These are phyloP conservation scores for Boletus tomentosulus DNA, from an alignment of 768 basidiomycete species.

Conservation along the genomic window DNA sequence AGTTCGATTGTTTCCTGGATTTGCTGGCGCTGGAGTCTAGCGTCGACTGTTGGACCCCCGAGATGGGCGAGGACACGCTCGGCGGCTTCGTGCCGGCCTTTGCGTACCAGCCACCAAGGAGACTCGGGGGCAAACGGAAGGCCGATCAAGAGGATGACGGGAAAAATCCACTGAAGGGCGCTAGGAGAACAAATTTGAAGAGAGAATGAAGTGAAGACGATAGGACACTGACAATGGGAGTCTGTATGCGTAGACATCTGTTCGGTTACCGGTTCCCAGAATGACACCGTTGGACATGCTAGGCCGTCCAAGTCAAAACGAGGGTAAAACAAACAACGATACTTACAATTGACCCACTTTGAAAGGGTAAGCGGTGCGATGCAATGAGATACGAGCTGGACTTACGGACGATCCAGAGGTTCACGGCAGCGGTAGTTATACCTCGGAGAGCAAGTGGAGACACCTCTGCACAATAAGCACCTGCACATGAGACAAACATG, in stretches of 20 bases:
- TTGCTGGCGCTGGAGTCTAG: no score
- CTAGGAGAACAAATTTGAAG: neutral
- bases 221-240: slow-evolving; percentile 25
- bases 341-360: slow-evolving; percentile 24
- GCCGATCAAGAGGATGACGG: slow-evolving; percentile 28
- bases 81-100: slow-evolving; percentile 24
- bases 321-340: neutral
- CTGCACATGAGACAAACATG: slow-evolving; percentile 22
- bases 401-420: slow-evolving; percentile 23
- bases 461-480: slow-evolving; percentile 26
- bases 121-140: slow-evolving; percentile 30
- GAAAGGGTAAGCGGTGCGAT: no score
- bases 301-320: neutral
- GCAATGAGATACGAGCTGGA: neutral
- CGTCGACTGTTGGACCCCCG: no score
- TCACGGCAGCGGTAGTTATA: no score
- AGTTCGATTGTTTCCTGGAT: slow-evolving; percentile 27
- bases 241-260: slow-evolving; percentile 22
- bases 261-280: slow-evolving; percentile 19
- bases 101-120: slow-evolving; percentile 34
- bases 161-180: slow-evolving; percentile 33
- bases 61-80: no score
- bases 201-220: neutral
- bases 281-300: slow-evolving; percentile 27
- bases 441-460: no score